phyloP scores from a whole-genome alignment of 257 asterid genomes.

The Linderniella brevidens region DNA sequence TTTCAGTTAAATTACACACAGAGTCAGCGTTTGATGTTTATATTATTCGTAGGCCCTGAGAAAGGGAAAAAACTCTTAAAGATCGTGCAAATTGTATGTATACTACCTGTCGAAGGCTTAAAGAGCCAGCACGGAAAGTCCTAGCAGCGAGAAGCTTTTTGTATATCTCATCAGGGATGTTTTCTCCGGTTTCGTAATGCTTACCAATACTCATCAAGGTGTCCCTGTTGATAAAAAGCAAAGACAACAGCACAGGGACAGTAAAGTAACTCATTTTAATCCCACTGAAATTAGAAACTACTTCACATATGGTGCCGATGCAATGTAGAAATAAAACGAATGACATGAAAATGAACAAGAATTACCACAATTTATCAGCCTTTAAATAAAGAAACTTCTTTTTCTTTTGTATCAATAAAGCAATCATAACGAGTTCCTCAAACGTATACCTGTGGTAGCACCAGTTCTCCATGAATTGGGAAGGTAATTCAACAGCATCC shows the following conservation, averaged over 20 bases:
- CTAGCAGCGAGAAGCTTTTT: conserved; percentile 94
- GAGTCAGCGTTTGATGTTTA: no score
- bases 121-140: conserved; percentile 94
- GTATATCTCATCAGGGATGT: conserved; percentile 81
- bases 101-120: conserved; percentile 83
- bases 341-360: no score
- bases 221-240: conserved; percentile 36
- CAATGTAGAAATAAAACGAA: no score
- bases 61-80: not conserved
- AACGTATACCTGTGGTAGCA: conserved; percentile 74
- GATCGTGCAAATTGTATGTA: not conserved
- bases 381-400: not conserved
- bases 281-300: no score
- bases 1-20: not conserved
- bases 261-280: no score
- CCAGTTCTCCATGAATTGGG: conserved; percentile 99
- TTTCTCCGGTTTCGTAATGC: conserved; percentile 93
- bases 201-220: conserved; percentile 93
- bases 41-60: not conserved
- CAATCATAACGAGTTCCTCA: not conserved
- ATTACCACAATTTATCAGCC: no score
- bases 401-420: not conserved
- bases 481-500: conserved; percentile 98
- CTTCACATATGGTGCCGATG: no score
- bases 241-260: not conserved